A percentile compares a stretch with the other conserved stretches of the same genome.
Conservation (phyloP, 306 rosid species). For the Vigna trinervia region DNA sequence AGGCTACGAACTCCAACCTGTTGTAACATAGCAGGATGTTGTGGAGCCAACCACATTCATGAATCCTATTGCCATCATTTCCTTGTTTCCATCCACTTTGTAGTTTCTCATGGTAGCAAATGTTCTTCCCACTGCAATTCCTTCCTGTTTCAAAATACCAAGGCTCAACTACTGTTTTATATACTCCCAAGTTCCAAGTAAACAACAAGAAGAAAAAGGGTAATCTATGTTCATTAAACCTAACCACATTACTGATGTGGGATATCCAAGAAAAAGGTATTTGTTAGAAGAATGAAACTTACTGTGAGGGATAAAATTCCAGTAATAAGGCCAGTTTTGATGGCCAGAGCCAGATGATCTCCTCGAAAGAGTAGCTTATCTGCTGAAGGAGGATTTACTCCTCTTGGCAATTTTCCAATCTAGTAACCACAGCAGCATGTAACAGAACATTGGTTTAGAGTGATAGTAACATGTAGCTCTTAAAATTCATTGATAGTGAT, state of each 20-base stretch:
- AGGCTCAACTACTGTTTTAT: background rate
- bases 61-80: slow-evolving; percentile 93
- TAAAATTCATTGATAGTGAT: background rate
- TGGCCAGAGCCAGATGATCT: slow-evolving; percentile 53
- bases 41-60: slow-evolving; percentile 89
- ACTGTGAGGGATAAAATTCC: slow-evolving; percentile 89
- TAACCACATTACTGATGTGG: no score
- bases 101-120: slow-evolving; percentile 85
- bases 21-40: slow-evolving; percentile 85
- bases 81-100: slow-evolving; percentile 89
- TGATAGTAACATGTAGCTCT: background rate
- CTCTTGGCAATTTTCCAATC: slow-evolving; percentile 76
- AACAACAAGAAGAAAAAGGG: background rate
- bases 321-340: slow-evolving; percentile 76
- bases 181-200: background rate
- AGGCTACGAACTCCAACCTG: slow-evolving; percentile 58
- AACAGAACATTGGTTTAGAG: slow-evolving; percentile 13
- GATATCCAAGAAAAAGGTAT: no score
- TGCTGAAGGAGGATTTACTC: slow-evolving; percentile 77
- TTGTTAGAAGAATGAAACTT: slow-evolving; percentile 25
- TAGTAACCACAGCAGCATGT: slow-evolving; percentile 43
- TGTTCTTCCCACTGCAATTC: slow-evolving; percentile 95
- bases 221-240: background rate
- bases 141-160: slow-evolving; percentile 68
- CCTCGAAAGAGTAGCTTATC: slow-evolving; percentile 59